These are phyloP conservation scores for Fusarium humuli DNA, from an alignment of 2,329 filamentous ascomycete species.

Conservation along the genomic window DNA sequence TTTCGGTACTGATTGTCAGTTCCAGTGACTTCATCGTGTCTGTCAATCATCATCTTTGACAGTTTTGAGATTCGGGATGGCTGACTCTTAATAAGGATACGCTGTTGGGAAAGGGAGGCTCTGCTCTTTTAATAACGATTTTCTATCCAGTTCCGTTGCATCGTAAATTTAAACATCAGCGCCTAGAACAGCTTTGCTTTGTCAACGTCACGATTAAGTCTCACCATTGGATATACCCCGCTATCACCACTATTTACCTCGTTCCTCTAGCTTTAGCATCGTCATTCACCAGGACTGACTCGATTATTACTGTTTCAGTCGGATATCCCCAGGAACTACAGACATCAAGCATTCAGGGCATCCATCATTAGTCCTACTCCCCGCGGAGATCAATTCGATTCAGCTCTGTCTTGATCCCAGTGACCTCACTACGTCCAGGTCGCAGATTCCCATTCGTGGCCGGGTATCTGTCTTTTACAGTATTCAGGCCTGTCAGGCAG, in stretches of 20 bases:
- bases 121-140: conserved; percentile 5
- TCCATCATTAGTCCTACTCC: neutral
- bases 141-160: neutral
- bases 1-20: conserved; percentile 22
- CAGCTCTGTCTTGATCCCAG: conserved; percentile 16
- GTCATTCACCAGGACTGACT: conserved; percentile 18
- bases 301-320: conserved; percentile 2
- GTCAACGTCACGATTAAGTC: conserved; percentile 28
- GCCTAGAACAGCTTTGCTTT: neutral
- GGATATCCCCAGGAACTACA: neutral
- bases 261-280: conserved; percentile 10
- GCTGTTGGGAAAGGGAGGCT: conserved; percentile 8
- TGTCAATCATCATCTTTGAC: conserved; percentile 8
- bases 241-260: conserved; percentile 32
- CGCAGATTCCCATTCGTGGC: conserved; percentile 7
- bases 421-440: conserved; percentile 24
- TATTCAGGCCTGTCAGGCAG: neutral
- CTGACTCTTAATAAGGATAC: neutral
- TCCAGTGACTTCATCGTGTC: conserved; percentile 29
- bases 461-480: neutral
- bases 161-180: neutral
- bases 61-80: neutral
- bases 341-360: conserved; percentile 5
- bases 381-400: conserved; percentile 1
- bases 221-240: conserved; percentile 27